Evolutionary conservation across 1,284 basidiomycete species (phyloP), one percentile per base, ranked within the genome.

Genomic region (Bondarzewia mesenterica): DNA sequence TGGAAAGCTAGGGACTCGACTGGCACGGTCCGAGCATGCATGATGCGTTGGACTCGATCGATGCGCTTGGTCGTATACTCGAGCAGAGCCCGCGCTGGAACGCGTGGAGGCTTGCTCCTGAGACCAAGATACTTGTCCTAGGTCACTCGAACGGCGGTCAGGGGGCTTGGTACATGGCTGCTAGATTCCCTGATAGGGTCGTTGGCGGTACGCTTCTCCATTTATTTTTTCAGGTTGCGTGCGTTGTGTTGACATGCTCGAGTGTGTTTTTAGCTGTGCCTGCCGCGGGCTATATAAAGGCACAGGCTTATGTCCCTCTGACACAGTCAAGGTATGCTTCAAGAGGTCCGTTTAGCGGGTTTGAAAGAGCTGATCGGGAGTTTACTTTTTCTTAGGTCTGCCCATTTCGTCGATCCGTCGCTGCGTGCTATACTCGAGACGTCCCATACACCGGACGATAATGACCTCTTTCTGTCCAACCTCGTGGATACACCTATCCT

Each of bases 101-200:
- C 42, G 49, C 58, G 10, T 79, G 75, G 70, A 52, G 56, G 7
- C 63, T 76, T 2, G 52, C 59, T 20, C 25, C 58, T 1, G 59
- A 73, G 6, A 66, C 70, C 1, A 69, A 68, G 25, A 75, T 82
- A 0, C 62, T 89, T 8, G 59, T 93, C 6, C 68, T 93, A 41
- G 93, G 93, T 0, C 93, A 96, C 60, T 94, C 91, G 2, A 96
- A 96, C 61, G 93, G 93, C 7, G 93, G 92, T 3, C 93, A 95
- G 64, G 93, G 93, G 0, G 73, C 85, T 2, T 93, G 90, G 87
- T 83, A 91, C 60, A 60, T 85, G 5, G 79, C 86, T 1, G 75
- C 80, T 21, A 73, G 85, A 49, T 88, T 78, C 60, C 90, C 92
- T 0, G 91, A 94, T 61, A 72, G 77, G 35, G 75, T 91, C 1